These are phyloP conservation scores for Verbena officinalis DNA, from an alignment of 257 asterid genomes.

Conservation along the genomic window DNA sequence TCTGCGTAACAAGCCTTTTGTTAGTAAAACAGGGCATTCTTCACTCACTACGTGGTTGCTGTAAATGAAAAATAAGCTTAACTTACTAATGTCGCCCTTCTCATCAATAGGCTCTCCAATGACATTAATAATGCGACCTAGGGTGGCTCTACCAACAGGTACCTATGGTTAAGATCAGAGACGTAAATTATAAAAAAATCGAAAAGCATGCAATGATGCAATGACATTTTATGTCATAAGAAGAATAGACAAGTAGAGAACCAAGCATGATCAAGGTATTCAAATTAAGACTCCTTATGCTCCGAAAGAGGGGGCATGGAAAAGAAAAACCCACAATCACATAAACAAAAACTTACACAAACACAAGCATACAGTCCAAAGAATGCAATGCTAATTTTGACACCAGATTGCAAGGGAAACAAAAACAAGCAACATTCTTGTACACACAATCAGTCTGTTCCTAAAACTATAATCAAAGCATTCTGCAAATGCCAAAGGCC, in stretches of 20 bases:
- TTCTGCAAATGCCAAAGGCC: constrained; percentile 3
- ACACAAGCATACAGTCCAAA: background rate
- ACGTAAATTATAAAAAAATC: too few species aligned
- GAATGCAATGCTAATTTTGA: background rate
- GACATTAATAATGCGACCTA: constrained; percentile 93
- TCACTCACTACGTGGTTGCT: background rate
- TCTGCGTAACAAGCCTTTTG: constrained; percentile 41
- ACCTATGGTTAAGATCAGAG: constrained; percentile 44
- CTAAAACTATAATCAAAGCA: background rate
- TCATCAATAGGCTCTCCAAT: constrained; percentile 93
- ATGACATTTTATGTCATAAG: background rate
- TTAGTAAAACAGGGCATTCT: constrained; percentile 11
- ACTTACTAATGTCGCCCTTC: constrained; percentile 81
- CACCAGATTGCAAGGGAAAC: background rate
- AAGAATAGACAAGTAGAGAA: background rate
- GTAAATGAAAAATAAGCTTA: background rate
- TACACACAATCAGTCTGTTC: background rate
- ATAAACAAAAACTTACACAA: background rate
- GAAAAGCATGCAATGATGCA: background rate
- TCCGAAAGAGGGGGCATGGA: background rate
- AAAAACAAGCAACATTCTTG: background rate
- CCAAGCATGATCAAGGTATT: background rate
- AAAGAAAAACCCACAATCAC: background rate
- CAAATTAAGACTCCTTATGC: background rate
- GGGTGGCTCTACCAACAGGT: constrained; percentile 95